Base-by-base conservation (phyloP, 805 yeast species). In the Citeromyces nyonsensis region DNA sequence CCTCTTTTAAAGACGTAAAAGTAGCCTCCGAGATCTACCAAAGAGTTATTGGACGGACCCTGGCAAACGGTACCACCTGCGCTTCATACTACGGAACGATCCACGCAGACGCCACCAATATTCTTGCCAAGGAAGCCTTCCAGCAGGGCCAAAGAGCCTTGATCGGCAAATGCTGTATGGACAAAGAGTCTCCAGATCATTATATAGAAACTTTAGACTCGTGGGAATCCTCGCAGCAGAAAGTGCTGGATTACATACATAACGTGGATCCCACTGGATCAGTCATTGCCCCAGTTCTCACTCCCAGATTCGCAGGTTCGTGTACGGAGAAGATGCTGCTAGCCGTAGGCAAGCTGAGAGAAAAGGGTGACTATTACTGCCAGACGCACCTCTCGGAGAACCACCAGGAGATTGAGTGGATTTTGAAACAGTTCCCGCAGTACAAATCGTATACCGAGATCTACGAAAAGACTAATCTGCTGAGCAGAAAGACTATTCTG, bases 81-180 rank as follows among this genome's bases (percentile, higher is more conserved):
- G 94, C 94, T 0, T 66, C 93, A 0, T 91, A 91, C 56, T 91
- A 74, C 51, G 88, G 96, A 4, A 85, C 97, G 0, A 75, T 83
- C 30, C 94, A 88, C 47, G 59, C 75, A 0, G 69, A 67, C 5
- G 74, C 94, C 3, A 69, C 96, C 2, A 76, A 76, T 33, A 43
- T 77, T 25, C 66, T 91, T 44, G 94, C 94, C 2, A 79, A 77
- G 36, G 49, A 79, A 10, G 73, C 88, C 25, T 55, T 74, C 9
- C 38, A 58, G 26, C 42, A 57, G 22, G 94, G 95, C 26, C 97
- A 86, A 53, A 61, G 96, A 38, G 95, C 95, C 0, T 66, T 81
- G 34, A 72, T 91, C 26, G 98, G 98, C 4, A 77, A 88, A 44
- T 94, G 84, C 13, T 91, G 97, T 49, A 91, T 91, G 97, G 78